A percentile compares a stretch with the other conserved stretches of the same genome.
phyloP scores from a whole-genome alignment of 805 yeast species.

The Maudiozyma turicensis region DNA sequence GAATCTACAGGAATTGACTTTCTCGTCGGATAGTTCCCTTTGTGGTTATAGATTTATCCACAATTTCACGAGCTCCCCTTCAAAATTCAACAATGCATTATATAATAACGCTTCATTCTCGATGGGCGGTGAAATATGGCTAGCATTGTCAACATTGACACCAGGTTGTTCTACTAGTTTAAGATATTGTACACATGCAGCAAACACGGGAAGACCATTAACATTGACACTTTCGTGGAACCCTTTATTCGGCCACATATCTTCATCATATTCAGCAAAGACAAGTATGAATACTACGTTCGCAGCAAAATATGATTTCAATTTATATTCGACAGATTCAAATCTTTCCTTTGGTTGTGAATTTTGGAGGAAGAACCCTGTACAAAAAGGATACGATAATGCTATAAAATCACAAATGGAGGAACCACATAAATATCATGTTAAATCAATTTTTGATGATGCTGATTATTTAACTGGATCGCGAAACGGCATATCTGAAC shows the following conservation, averaged over 20 bases:
- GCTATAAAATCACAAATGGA: background rate
- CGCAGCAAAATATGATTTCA: conserved; percentile 80
- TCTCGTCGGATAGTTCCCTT: conserved; percentile 74
- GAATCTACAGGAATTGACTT: conserved; percentile 62
- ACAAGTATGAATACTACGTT: conserved; percentile 69
- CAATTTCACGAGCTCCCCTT: conserved; percentile 39
- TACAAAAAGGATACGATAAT: background rate
- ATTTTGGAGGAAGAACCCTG: conserved; percentile 39
- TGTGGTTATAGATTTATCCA: conserved; percentile 74
- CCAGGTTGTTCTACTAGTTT: conserved; percentile 85
- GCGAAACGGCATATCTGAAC: background rate
- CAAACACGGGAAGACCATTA: conserved; percentile 80
- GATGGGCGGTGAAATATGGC: conserved; percentile 83
- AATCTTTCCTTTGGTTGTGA: conserved; percentile 83
- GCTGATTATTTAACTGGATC: background rate
- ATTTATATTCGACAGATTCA: conserved; percentile 81
- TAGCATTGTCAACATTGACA: conserved; percentile 70
- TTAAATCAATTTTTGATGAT: background rate
- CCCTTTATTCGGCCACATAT: conserved; percentile 82
- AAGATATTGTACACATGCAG: conserved; percentile 75
- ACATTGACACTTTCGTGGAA: conserved; percentile 80
- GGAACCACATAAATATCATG: background rate
- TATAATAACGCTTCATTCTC: conserved; percentile 58
- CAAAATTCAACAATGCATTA: conserved; percentile 32
- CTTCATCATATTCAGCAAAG: conserved; percentile 79